phyloP scores from a whole-genome alignment of 495 filamentous ascomycete species.

The Cryomyces minteri region DNA sequence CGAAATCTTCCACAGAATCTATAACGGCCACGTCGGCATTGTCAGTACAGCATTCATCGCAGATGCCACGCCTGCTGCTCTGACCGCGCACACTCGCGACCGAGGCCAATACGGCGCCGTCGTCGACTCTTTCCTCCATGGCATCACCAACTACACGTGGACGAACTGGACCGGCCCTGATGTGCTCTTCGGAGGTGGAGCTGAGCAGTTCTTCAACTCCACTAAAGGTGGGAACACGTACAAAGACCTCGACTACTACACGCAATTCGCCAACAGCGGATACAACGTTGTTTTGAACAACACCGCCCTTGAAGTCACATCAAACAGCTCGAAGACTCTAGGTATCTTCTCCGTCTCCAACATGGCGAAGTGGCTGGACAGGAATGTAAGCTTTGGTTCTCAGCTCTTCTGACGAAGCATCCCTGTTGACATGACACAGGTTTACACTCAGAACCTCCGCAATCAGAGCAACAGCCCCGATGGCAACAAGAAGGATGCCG shows the following conservation, averaged over 20 bases:
- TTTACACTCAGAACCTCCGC: constrained; percentile 38
- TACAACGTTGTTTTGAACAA: constrained; percentile 50
- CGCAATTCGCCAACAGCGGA: constrained; percentile 41
- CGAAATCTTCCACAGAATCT: constrained; percentile 47
- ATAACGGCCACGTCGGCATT: constrained; percentile 33
- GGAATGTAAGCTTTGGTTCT: constrained; percentile 18
- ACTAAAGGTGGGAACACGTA: constrained; percentile 30
- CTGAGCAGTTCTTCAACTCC: constrained; percentile 42
- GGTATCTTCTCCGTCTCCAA: constrained; percentile 50
- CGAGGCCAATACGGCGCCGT: constrained; percentile 43
- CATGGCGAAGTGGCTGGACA: constrained; percentile 53
- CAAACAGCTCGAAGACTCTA: constrained; percentile 36
- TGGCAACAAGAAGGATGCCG: constrained; percentile 35
- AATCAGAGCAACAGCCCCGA: constrained; percentile 42
- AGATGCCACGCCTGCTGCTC: constrained; percentile 52
- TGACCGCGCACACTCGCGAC: constrained; percentile 45
- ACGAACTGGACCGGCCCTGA: constrained; percentile 46
- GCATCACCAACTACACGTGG: constrained; percentile 42
- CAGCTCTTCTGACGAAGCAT: background rate
- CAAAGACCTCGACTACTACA: constrained; percentile 44
- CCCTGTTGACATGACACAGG: constrained; percentile 21
- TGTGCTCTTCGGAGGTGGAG: constrained; percentile 54
- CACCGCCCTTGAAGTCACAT: constrained; percentile 33
- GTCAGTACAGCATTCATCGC: constrained; percentile 53
- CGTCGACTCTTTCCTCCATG: constrained; percentile 28